Conservation (phyloP, 768 basidiomycete species). For the Tulasnella sp. region DNA sequence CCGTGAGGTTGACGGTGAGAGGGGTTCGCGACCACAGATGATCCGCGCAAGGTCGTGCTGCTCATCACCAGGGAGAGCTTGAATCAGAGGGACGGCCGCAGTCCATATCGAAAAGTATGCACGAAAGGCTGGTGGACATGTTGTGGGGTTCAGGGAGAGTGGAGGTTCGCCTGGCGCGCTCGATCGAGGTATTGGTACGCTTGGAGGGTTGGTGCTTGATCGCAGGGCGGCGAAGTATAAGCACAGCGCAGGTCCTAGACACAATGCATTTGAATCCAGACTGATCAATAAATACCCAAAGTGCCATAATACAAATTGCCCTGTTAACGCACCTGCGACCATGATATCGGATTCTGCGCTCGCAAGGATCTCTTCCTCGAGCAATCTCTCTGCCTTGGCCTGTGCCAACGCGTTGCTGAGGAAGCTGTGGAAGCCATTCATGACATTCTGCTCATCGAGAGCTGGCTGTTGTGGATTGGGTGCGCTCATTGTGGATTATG, state of each 20-base stretch:
- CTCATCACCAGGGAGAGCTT: constrained; percentile 46
- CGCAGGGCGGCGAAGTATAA: constrained; percentile 78
- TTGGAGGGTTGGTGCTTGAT: constrained; percentile 63
- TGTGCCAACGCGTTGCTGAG: constrained; percentile 64
- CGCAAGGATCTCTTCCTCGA: constrained; percentile 62
- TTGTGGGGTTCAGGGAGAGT: constrained; percentile 48
- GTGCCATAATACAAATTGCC: not conserved
- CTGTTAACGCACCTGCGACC: constrained; percentile 53
- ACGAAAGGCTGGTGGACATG: constrained; percentile 60
- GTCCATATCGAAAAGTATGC: constrained; percentile 69
- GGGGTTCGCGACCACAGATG: constrained; percentile 52
- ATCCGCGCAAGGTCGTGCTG: constrained; percentile 77
- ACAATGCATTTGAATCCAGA: not conserved
- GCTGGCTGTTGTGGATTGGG: not conserved
- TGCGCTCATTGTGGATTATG: not conserved
- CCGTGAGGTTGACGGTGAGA: constrained; percentile 26
- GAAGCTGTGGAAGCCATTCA: constrained; percentile 74
- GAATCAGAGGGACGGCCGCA: constrained; percentile 51
- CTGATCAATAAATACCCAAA: not conserved
- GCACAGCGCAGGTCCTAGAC: constrained; percentile 63
- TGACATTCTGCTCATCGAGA: constrained; percentile 37
- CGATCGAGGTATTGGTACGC: constrained; percentile 62
- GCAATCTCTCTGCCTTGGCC: constrained; percentile 62
- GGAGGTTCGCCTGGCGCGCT: constrained; percentile 28
- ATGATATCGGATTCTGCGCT: constrained; percentile 76